Percentiles rank a stretch among this genome's conserved stretches.
These are phyloP conservation scores for Candida ulmi DNA, from an alignment of 805 yeast species.

Conservation along the genomic window DNA sequence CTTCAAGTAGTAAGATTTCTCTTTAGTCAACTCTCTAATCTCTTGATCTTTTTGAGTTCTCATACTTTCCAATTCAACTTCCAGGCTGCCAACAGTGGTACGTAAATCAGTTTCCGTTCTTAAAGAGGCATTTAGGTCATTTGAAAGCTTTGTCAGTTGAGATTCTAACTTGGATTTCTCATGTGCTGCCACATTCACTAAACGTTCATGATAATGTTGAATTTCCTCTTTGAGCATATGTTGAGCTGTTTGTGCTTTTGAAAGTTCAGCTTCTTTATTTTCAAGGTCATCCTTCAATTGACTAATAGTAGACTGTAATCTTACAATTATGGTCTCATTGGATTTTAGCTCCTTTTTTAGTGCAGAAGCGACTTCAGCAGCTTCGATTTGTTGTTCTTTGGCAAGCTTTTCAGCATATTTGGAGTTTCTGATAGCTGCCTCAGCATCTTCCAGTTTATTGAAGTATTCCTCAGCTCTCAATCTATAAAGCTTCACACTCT, in stretches of 20 bases:
- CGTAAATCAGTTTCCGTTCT: constrained; percentile 62
- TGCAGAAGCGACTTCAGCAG: constrained; percentile 38
- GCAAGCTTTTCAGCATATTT: constrained; percentile 55
- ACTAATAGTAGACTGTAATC: constrained; percentile 43
- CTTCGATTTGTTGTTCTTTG: constrained; percentile 46
- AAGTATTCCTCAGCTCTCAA: constrained; percentile 69
- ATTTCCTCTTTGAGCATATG: constrained; percentile 51
- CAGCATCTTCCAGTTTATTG: constrained; percentile 71
- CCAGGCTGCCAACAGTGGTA: constrained; percentile 56
- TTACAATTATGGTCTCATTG: constrained; percentile 48
- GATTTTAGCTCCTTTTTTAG: constrained; percentile 49
- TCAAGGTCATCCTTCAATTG: constrained; percentile 51
- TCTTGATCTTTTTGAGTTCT: constrained; percentile 32
- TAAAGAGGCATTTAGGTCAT: constrained; percentile 47
- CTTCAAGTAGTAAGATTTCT: constrained; percentile 37
- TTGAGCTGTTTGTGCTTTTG: constrained; percentile 42
- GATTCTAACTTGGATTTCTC: constrained; percentile 35
- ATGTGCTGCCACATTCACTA: constrained; percentile 33
- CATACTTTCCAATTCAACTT: constrained; percentile 54
- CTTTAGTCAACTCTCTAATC: constrained; percentile 33
- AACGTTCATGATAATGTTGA: constrained; percentile 42
- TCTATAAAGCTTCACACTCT: constrained; percentile 57
- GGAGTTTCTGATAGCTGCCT: constrained; percentile 60
- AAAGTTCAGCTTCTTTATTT: constrained; percentile 50
- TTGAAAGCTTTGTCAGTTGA: constrained; percentile 50